Conservation (phyloP, 371 early-diverging fungal genomes). For the Mucor sp. region DNA sequence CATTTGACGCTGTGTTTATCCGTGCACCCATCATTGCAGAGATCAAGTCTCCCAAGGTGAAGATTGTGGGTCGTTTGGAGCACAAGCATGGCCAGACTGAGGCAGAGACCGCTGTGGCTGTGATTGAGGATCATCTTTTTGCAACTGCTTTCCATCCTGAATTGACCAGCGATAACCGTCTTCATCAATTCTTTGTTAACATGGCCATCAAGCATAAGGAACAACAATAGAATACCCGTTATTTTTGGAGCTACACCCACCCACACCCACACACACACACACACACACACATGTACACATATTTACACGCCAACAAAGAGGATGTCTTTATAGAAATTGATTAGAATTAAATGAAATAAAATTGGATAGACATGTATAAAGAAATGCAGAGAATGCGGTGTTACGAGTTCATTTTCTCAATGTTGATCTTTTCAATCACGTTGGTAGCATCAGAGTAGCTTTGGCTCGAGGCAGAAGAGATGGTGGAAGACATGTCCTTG, state of each 20-base stretch:
- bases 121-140: conserved; percentile 82
- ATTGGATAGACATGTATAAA: not conserved
- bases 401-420: conserved; percentile 8
- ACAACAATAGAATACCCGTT: not conserved
- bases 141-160: conserved; percentile 97
- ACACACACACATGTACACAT: not conserved
- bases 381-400: not conserved
- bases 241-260: not conserved
- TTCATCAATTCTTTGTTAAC: conserved; percentile 84
- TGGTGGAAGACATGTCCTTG: not conserved
- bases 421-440: conserved; percentile 22
- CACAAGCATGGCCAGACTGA: conserved; percentile 48
- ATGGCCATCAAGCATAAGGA: conserved; percentile 39
- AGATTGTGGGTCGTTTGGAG: conserved; percentile 66
- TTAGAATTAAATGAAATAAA: not conserved
- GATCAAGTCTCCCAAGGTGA: conserved; percentile 65
- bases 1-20: conserved; percentile 90
- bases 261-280: not conserved
- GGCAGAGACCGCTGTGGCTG: conserved; percentile 81
- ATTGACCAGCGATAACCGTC: conserved; percentile 80
- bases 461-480: conserved; percentile 36
- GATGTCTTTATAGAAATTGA: not conserved
- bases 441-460: conserved; percentile 34
- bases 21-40: conserved; percentile 91
- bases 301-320: not conserved